Conservation (phyloP, 1,284 basidiomycete species). For the Naganishia liquefaciens region DNA sequence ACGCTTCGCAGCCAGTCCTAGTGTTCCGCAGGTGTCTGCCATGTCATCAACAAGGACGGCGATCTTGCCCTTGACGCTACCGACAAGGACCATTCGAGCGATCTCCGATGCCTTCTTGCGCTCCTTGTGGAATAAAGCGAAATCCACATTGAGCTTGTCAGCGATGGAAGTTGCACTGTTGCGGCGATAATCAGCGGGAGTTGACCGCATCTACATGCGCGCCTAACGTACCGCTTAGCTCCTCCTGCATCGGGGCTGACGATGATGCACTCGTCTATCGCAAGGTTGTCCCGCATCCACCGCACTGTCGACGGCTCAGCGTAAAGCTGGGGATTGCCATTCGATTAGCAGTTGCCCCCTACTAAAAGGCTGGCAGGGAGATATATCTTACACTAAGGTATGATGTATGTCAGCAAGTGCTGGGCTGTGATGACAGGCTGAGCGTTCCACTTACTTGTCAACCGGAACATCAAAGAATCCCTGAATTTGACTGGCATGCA, state of each 20-base stretch:
- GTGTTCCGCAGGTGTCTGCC: slow-evolving; percentile 98
- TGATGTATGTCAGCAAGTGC: not conserved
- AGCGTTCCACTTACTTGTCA: slow-evolving; percentile 77
- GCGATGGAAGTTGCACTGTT: slow-evolving; percentile 93
- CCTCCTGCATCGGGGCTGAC: slow-evolving; percentile 99
- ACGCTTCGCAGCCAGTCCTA: slow-evolving; percentile 87
- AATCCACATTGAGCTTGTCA: slow-evolving; percentile 93
- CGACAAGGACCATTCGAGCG: slow-evolving; percentile 97
- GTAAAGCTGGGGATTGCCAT: slow-evolving; percentile 66
- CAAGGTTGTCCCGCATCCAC: slow-evolving; percentile 91
- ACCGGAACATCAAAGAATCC: slow-evolving; percentile 99
- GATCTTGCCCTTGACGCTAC: slow-evolving; percentile 86
- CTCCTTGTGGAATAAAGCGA: slow-evolving; percentile 99
- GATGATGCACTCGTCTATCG: slow-evolving; percentile 85
- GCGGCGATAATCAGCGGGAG: not conserved
- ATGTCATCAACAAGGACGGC: slow-evolving; percentile 99
- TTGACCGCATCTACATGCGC: slow-evolving; percentile 1
- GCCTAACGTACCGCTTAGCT: slow-evolving; percentile 76
- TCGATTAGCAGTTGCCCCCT: not conserved
- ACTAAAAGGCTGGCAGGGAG: not conserved
- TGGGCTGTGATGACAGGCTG: not conserved
- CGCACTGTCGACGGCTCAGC: slow-evolving; percentile 96
- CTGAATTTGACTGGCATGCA: slow-evolving; percentile 97
- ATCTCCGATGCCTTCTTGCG: slow-evolving; percentile 99
- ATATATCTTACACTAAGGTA: slow-evolving; percentile 11